Base-by-base conservation (phyloP, 345 rosid species). In the Camelina sativa region DNA sequence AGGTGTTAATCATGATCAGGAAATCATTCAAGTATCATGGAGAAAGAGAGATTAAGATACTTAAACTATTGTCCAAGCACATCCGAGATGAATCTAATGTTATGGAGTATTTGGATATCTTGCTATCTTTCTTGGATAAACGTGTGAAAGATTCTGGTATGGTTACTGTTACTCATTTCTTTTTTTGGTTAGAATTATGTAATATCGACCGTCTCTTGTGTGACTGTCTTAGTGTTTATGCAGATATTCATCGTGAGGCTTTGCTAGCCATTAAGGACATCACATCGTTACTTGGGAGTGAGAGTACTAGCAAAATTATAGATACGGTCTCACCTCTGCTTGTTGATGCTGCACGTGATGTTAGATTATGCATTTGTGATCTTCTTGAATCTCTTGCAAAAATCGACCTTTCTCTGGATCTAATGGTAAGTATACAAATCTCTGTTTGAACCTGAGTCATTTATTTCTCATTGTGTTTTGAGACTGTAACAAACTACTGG, bases 311-410 rank as follows among this genome's bases (percentile, higher is more conserved):
- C 47, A 81, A 81, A 46, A 82, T 89, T 72, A 76, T 93, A 16
- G 73, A 79, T 51, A 75, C 81, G 19, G 72, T 88, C 25, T 84
- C 87, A 62, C 89, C 88, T 71, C 91, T 89, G 65, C 91, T 93
- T 71, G 72, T 85, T 67, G 82, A 81, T 48, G 88, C 76, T 17
- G 86, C 82, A 47, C 65, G 65, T 80, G 86, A 84, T 19, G 63
- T 76, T 68, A 89, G 97, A 38, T 79, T 80, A 69, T 80, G 72
- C 66, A 81, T 93, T n/a, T 86, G 93, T 83, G 82, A 81, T 71
- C 88, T 93, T 83, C 85, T 93, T 58, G 80, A 72, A 20, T 84
- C 84, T 32, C 87, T 93, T 69, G 84, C 89, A 65, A 80, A 76
- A 80, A 75, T 75, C 37, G 91, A 93, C 79, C 71, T 76, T 75